Base-by-base conservation (phyloP, 1,139 yeast species). In the Kluyveromyces sp. region DNA sequence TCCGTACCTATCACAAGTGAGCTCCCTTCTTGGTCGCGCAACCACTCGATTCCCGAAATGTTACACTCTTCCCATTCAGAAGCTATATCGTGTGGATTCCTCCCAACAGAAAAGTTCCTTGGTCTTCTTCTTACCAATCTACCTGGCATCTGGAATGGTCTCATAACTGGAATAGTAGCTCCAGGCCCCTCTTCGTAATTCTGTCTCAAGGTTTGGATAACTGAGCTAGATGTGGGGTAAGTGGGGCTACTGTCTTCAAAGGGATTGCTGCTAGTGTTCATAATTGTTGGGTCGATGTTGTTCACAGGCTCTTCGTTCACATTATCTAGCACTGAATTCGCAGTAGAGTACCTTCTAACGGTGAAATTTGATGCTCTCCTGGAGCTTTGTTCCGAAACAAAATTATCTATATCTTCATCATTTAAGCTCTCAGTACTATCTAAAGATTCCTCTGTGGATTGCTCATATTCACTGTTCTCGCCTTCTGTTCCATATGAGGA, bases 31-130 rank as follows among this genome's bases (percentile, higher is more conserved):
- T 55, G 50, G 49, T 67, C 71, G 42, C 66, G 67, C 42, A 69
- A 59, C 67, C 77, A 68, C 49, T 73, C 77, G 45, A 76, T 58
- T 1, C 81, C 81, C 33, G 72, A 66, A 4, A 75, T 69, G 49
- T 74, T 77, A 49, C 67, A 69, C 50, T 67, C 71, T 40, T 59
- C 65, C 4, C 52, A 51, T 21, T 55, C 49, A 34, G 53, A 58
- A 10, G 46, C 41, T 33, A 49, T 34, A 5, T 41, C 43, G 3
- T 34, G 39, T 21, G 39, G 3, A 15, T 7, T 34, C 10, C 28
- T n/a, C 4, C 39, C 39, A 8, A 39, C 10, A 10, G 25, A 10
- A 21, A 10, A 7, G 10, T 30, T 32, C 7, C 43, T 34, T 6
- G 43, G 43, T 35, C 43, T 25, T 15, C 43, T 34, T 10, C 33